These are phyloP conservation scores for Melastoma candidum DNA, from an alignment of 441 rosid species.

Conservation along the genomic window DNA sequence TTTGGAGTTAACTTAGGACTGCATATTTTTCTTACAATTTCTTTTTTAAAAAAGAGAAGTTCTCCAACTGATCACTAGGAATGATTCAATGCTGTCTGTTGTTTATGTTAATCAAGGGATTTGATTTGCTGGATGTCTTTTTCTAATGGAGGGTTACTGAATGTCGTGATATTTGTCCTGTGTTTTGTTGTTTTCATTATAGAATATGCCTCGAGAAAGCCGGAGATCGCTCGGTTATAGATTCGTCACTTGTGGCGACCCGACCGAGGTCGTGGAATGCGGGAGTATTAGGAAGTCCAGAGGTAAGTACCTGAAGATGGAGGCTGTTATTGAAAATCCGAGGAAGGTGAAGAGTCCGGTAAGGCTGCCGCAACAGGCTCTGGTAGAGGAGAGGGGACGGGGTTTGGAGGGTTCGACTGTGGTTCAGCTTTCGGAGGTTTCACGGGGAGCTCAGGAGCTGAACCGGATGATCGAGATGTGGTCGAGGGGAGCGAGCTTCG, in stretches of 20 bases:
- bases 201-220: conserved; percentile 56
- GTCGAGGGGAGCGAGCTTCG: conserved; percentile 36
- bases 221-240: conserved; percentile 52
- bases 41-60: no score
- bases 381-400: conserved; percentile 14
- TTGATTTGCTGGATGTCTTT: background rate
- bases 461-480: conserved; percentile 59
- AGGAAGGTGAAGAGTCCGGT: conserved; percentile 22
- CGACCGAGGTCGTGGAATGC: conserved; percentile 77
- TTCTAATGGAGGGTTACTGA: background rate
- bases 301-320: conserved; percentile 31
- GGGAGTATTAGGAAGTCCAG: conserved; percentile 60
- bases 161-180: conserved; percentile 17
- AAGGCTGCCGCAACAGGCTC: conserved; percentile 11
- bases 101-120: no score
- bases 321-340: conserved; percentile 22
- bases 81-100: no score
- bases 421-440: conserved; percentile 68
- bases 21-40: no score
- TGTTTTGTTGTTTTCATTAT: conserved; percentile 11
- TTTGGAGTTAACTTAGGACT: no score
- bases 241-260: conserved; percentile 79
- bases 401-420: conserved; percentile 27
- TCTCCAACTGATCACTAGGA: no score
- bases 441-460: conserved; percentile 72